Conservation (phyloP, 148 eudicot genomes). For the Camellia sinensis region DNA sequence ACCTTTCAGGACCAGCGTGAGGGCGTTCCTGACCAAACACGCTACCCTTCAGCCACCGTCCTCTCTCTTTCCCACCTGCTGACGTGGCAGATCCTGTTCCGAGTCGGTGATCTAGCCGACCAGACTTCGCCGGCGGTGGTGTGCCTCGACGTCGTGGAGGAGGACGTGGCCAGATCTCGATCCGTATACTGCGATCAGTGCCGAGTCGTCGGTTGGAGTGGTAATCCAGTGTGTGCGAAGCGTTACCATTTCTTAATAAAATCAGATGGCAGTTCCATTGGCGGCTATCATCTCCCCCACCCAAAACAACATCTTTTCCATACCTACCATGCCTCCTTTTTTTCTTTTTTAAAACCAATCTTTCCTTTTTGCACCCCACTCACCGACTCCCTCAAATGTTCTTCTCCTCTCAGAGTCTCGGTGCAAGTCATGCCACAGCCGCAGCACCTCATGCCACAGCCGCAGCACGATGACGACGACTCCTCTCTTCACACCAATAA, state of each 20-base stretch:
- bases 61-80: slow-evolving; percentile 57
- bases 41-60: slow-evolving; percentile 64
- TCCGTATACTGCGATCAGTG: slow-evolving; percentile 87
- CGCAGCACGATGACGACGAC: too few species aligned
- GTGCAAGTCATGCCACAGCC: too few species aligned
- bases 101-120: slow-evolving; percentile 43
- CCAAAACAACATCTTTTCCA: too few species aligned
- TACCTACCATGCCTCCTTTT: too few species aligned
- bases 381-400: too few species aligned
- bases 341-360: too few species aligned
- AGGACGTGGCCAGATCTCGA: slow-evolving; percentile 79
- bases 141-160: slow-evolving; percentile 78
- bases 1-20: slow-evolving; percentile 59
- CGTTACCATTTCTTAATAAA: slow-evolving; percentile 62
- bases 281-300: slow-evolving; percentile 58
- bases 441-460: too few species aligned
- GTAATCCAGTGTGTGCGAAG: slow-evolving; percentile 62
- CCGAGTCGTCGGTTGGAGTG: slow-evolving; percentile 87
- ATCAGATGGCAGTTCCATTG: slow-evolving; percentile 70
- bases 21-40: slow-evolving; percentile 54
- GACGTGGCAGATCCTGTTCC: slow-evolving; percentile 79
- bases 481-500: too few species aligned
- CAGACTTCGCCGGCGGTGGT: slow-evolving; percentile 38
- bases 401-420: slow-evolving; percentile 70
- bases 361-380: too few species aligned